These are phyloP conservation scores for Arabis alpina DNA, from an alignment of 345 rosid genomes.

Conservation along the genomic window DNA sequence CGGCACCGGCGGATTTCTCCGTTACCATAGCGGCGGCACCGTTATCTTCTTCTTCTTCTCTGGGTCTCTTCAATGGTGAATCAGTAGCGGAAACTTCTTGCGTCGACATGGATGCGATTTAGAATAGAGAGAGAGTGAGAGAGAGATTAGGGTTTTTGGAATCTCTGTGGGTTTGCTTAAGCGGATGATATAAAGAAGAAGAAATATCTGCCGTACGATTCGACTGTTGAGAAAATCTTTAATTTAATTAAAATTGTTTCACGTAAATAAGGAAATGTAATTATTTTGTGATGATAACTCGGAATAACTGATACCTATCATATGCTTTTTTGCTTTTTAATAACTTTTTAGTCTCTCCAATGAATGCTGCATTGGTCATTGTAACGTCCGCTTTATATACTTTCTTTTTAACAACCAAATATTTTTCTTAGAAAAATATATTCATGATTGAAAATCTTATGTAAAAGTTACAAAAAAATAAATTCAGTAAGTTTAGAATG, in stretches of 20 bases:
- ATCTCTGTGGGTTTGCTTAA: neutral
- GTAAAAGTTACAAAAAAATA: too few species aligned
- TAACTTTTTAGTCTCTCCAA: neutral
- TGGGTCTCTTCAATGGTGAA: constrained; percentile 57
- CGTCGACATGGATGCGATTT: constrained; percentile 20
- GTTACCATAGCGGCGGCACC: constrained; percentile 46
- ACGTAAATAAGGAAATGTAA: constrained; percentile 15
- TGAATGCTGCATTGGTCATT: neutral
- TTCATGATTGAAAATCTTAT: too few species aligned
- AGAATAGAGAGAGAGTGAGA: constrained; percentile 13
- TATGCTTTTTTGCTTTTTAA: neutral
- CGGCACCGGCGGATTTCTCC: constrained; percentile 44
- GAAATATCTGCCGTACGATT: constrained; percentile 34
- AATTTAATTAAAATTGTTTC: neutral
- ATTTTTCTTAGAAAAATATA: too few species aligned
- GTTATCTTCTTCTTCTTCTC: constrained; percentile 55
- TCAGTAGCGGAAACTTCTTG: constrained; percentile 43
- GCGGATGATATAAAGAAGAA: neutral
- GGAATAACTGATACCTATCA: constrained; percentile 26
- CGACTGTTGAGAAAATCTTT: constrained; percentile 13
- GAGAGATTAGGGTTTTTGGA: constrained; percentile 30
- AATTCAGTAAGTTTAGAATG: too few species aligned
- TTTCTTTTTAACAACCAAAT: too few species aligned
- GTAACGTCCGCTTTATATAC: too few species aligned
- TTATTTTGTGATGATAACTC: constrained; percentile 30